Evolutionary conservation across 2,329 filamentous ascomycete genomes (phyloP), one percentile per base, ranked within the genome.

Genomic region (Colletotrichum sp.): DNA sequence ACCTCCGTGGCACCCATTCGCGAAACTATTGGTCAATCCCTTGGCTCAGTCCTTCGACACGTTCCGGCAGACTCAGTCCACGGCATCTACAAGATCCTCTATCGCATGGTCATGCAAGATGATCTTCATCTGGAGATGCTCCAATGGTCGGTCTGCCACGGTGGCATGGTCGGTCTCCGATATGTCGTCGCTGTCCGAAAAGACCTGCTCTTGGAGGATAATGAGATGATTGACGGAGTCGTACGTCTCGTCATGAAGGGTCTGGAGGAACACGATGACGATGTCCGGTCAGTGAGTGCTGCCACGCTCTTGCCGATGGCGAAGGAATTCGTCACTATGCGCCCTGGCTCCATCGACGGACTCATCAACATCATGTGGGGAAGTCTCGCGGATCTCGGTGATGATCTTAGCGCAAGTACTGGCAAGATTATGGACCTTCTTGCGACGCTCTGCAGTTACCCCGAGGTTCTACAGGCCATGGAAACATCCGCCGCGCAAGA

Each of bases 341-440:
- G 96, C 18, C 94, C 95, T 18, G 89, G 89, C 39, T 93, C 95
- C 59, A 89, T 99, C 36, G 93, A 96, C 77, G 90, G 91, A 34
- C 91, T 99, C 52, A 98, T 98, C 84, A 94, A 95, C 82, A 98
- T 99, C 75, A 96, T 99, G 32, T 99, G 97, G 97, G 95, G 98
- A 81, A 99, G 97, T 86, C 89, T 99, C 28, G 98, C 96, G 5
- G 98, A 98, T 82, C 89, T 99, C n/a, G 96, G 96, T 78, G 97
- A 99, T 82, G 97, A 99, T 82, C 89, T 99, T 22, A 99, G 96
- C 83, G 97, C 97, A 6, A 99, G 97, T 83, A 99, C 98, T 12
- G 97, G 97, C 64, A 98, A 96, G 72, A 98, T 99, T 71, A 99
- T 99, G 98, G 98, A 99, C 84, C 91, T 99, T 55, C 90, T 99